Percentiles rank a stretch among this genome's conserved stretches.
phyloP scores from a whole-genome alignment of 2,329 filamentous ascomycete genomes.

The Talaromyces atroroseus region DNA sequence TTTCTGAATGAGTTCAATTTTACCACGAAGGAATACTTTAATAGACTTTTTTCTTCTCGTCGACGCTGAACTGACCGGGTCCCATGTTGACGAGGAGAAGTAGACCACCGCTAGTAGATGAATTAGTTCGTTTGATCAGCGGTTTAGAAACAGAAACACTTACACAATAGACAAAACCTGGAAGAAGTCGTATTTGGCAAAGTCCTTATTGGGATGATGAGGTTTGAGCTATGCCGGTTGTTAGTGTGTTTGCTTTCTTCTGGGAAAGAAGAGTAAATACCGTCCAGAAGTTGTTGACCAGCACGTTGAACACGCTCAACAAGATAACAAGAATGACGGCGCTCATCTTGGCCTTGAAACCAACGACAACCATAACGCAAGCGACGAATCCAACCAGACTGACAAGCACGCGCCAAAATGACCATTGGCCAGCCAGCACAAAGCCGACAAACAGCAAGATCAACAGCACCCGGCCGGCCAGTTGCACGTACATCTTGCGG shows the following conservation, averaged over 20 bases:
- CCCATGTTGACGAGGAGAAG: constrained; percentile 97
- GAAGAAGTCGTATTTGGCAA: constrained; percentile 99
- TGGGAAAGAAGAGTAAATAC: constrained; percentile 45
- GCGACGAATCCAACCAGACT: constrained; percentile 80
- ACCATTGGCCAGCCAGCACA: constrained; percentile 92
- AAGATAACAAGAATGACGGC: constrained; percentile 92
- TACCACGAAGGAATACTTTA: constrained; percentile 38
- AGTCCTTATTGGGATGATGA: constrained; percentile 98
- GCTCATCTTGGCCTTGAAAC: constrained; percentile 99
- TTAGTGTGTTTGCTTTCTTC: background rate
- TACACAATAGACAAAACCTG: constrained; percentile 97
- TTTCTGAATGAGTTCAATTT: background rate
- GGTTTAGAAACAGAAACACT: constrained; percentile 26
- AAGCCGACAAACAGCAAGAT: constrained; percentile 98
- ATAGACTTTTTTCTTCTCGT: constrained; percentile 99
- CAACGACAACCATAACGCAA: constrained; percentile 97
- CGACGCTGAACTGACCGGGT: constrained; percentile 93
- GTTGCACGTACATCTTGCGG: constrained; percentile 99
- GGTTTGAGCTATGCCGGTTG: constrained; percentile 67
- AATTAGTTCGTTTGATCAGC: constrained; percentile 16
- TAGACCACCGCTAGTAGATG: constrained; percentile 64
- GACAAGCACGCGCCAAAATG: constrained; percentile 77
- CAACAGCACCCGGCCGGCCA: constrained; percentile 87
- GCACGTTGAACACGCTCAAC: constrained; percentile 89
- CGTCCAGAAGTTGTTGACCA: constrained; percentile 99